Evolutionary conservation across 1,139 yeast species (phyloP), one percentile per base, ranked within the genome.

Genomic region (Lipomyces yarrowii): DNA sequence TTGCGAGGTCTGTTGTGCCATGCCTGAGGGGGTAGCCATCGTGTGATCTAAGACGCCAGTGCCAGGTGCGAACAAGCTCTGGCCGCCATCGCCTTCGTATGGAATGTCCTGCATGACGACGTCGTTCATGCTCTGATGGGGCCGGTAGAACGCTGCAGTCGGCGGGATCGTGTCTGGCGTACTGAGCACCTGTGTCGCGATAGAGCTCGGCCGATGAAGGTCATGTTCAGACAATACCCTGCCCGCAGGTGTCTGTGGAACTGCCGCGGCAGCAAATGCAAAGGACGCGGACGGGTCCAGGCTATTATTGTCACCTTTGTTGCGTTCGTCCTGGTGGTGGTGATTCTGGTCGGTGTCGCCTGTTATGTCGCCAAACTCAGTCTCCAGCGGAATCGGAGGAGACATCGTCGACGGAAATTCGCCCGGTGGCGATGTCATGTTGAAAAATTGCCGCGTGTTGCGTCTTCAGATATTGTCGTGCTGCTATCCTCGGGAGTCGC

Each of bases 91-190:
- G 33, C 21, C 30, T 32, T 59, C 48, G 51, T 32, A 48, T 18
- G 53, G 32, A 11, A 59, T 59, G 26, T 59, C 61, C 13, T 59
- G 39, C 61, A 59, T 59, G n/a, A 59, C 33, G 5, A 26, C 56
- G 11, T 59, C 61, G 21, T 35, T 23, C 3, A 30, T 11, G n/a
- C 46, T 21, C 10, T 13, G 8, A 6, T 11, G 21, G 35, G 42
- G 42, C 11, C 26, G 56, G 23, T 37, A 60, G 26, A 60, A 60
- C 11, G 63, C 61, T 42, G 33, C 63, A 1, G 63, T 35, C 23
- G 60, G 60, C 10, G 60, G 63, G 8, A 60, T 26, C 18, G 63
- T 39, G 30, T 60, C 60, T 37, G 63, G 59, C 13, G 63, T 60
- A 51, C 61, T 58, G 54, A 58, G 21, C 18, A 55, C 55, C 3